A percentile compares a stretch with the other conserved stretches of the same genome.
phyloP scores from a whole-genome alignment of 2,329 filamentous ascomycete genomes.

The Cucurbitaria berberidis region DNA sequence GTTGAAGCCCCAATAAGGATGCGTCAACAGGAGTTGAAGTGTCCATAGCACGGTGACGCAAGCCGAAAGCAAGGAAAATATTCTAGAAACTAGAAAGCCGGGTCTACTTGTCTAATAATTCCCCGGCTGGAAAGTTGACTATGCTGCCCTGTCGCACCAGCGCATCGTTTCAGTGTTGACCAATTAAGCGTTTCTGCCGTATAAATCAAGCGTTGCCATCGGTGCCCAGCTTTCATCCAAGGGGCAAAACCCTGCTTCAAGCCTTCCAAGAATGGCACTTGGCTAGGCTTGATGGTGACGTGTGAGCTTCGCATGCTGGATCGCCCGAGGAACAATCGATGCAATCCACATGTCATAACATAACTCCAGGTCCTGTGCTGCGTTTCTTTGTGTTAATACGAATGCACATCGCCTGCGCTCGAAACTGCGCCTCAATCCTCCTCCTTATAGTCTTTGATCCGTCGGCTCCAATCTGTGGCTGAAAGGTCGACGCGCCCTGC shows the following conservation, averaged over 20 bases:
- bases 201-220: constrained; percentile 11
- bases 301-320: constrained; percentile 18
- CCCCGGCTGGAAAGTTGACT: constrained; percentile 2
- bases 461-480: constrained; percentile 1
- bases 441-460: background rate
- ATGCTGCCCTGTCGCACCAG: constrained; percentile 2
- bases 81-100: background rate
- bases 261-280: constrained; percentile 20
- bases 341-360: background rate
- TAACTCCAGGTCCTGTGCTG: constrained; percentile 1
- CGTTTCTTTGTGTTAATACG: constrained; percentile 18
- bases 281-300: constrained; percentile 33
- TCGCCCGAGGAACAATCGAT: background rate
- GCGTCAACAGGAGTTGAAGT: background rate
- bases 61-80: constrained; percentile 9
- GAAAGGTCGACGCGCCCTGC: constrained; percentile 1
- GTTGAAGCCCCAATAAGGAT: background rate
- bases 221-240: constrained; percentile 12
- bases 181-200: constrained; percentile 26
- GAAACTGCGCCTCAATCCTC: constrained; percentile 5
- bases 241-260: constrained; percentile 16
- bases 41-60: background rate
- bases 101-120: too few relatives aligned
- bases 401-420: constrained; percentile 16
- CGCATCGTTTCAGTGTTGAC: constrained; percentile 3